These are phyloP conservation scores for Colletotrichum cuscutae DNA, from an alignment of 2,329 filamentous ascomycete genomes.

Conservation along the genomic window DNA sequence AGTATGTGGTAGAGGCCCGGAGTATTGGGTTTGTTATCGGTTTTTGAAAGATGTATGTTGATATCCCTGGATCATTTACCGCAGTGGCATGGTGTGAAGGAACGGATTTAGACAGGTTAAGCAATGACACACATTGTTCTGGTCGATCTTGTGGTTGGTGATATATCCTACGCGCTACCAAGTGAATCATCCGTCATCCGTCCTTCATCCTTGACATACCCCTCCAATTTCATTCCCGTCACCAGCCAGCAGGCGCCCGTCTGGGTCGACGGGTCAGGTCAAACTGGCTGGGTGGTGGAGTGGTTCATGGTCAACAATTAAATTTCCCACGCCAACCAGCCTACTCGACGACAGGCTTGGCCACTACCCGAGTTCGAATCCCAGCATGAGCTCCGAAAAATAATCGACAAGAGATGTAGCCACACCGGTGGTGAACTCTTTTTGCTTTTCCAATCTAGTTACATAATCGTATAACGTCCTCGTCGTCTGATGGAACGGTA, in stretches of 20 bases:
- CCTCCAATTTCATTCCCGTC: background rate
- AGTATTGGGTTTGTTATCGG: slow-evolving; percentile 3
- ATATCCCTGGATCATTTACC: slow-evolving; percentile 33
- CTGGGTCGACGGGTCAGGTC: no score
- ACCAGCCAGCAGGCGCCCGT: no score
- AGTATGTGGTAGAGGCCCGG: background rate
- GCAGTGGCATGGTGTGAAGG: slow-evolving; percentile 24
- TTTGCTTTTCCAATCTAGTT: no score
- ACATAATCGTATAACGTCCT: no score
- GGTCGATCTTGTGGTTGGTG: background rate
- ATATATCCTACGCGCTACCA: background rate
- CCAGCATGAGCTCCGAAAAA: no score
- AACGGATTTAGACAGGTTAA: slow-evolving; percentile 17
- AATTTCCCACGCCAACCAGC: no score
- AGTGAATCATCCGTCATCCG: background rate
- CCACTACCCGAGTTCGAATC: no score
- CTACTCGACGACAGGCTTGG: no score
- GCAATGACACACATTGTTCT: slow-evolving; percentile 1
- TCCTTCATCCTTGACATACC: background rate
- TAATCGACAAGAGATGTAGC: no score
- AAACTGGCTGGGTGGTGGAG: no score
- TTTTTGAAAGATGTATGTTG: slow-evolving; percentile 7
- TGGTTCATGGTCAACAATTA: no score
- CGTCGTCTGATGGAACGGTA: background rate
- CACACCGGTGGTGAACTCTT: no score